Evolutionary conservation across 2,329 filamentous ascomycete genomes (phyloP).

Genomic region (Nemania sp.): DNA sequence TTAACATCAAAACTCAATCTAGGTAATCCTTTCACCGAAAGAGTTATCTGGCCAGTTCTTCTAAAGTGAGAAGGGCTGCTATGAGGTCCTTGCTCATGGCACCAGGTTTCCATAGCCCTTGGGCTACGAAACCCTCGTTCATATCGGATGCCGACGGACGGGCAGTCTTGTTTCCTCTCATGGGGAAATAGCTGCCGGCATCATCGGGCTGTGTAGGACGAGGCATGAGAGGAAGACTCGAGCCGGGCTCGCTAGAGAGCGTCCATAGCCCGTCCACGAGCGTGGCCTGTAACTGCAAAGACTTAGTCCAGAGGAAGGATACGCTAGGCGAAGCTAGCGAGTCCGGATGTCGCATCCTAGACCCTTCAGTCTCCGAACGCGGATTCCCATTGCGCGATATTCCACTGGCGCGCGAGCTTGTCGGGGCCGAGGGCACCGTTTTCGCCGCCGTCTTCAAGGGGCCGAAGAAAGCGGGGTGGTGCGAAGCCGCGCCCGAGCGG

Average conservation of each 20-base stretch:
- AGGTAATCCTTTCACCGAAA: conserved; percentile 34
- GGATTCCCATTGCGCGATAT: conserved; percentile 29
- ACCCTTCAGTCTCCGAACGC: conserved; percentile 12
- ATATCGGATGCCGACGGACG: background rate
- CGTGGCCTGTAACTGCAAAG: background rate
- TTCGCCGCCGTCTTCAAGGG: no score
- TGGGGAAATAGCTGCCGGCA: background rate
- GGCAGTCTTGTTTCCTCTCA: background rate
- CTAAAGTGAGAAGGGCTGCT: conserved; percentile 14
- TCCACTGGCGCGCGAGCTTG: conserved; percentile 25
- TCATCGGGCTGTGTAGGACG: background rate
- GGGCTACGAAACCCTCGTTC: conserved; percentile 18
- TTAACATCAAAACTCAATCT: conserved; percentile 36
- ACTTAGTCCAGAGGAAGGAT: conserved; percentile 20
- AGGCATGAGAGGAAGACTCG: background rate
- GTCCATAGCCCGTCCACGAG: conserved; percentile 15
- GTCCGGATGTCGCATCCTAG: background rate
- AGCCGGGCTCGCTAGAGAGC: background rate
- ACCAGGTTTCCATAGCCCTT: conserved; percentile 35
- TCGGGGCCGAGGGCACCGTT: conserved; percentile 25
- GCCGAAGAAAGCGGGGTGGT: conserved; percentile 32
- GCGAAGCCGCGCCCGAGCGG: conserved; percentile 20
- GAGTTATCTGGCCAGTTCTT: conserved; percentile 37
- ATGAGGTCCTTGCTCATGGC: background rate
- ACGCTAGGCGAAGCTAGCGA: background rate